Percentiles rank a stretch among this genome's conserved stretches.
Evolutionary conservation across 164 flowering plant species (phyloP).

Genomic region (Stephania yunnanensis): DNA sequence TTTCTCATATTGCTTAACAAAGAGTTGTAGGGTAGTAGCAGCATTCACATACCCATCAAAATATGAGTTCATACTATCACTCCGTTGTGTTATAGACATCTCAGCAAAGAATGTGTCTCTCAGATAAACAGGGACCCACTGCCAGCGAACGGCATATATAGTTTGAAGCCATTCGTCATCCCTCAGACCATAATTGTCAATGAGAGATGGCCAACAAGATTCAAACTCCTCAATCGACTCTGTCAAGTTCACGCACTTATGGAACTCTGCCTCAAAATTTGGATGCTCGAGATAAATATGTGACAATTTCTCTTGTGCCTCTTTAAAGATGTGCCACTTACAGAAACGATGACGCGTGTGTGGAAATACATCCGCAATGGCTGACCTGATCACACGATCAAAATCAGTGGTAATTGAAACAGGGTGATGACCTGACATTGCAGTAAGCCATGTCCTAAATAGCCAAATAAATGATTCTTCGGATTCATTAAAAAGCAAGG

Average conservation of each 20-base stretch:
- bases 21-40: slow-evolving; percentile 58
- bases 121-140: slow-evolving; percentile 77
- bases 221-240: slow-evolving; percentile 69
- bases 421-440: slow-evolving; percentile 68
- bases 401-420: slow-evolving; percentile 76
- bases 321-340: slow-evolving; percentile 72
- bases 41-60: slow-evolving; percentile 86
- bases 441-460: slow-evolving; percentile 65
- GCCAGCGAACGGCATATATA: slow-evolving; percentile 47
- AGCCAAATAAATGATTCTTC: slow-evolving; percentile 73
- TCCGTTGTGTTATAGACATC: slow-evolving; percentile 66
- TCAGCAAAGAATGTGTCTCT: slow-evolving; percentile 77
- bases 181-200: slow-evolving; percentile 52
- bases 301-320: slow-evolving; percentile 69
- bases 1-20: slow-evolving; percentile 69
- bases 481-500: slow-evolving; percentile 60
- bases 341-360: slow-evolving; percentile 70
- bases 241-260: slow-evolving; percentile 66
- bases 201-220: slow-evolving; percentile 63
- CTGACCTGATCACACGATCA: slow-evolving; percentile 53
- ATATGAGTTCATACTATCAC: slow-evolving; percentile 78
- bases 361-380: slow-evolving; percentile 67
- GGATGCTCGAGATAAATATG: slow-evolving; percentile 49
- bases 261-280: slow-evolving; percentile 61
- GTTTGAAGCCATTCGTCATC: slow-evolving; percentile 74